Base-by-base conservation (phyloP, 768 basidiomycete species). In the Pulveroboletus sp. region DNA sequence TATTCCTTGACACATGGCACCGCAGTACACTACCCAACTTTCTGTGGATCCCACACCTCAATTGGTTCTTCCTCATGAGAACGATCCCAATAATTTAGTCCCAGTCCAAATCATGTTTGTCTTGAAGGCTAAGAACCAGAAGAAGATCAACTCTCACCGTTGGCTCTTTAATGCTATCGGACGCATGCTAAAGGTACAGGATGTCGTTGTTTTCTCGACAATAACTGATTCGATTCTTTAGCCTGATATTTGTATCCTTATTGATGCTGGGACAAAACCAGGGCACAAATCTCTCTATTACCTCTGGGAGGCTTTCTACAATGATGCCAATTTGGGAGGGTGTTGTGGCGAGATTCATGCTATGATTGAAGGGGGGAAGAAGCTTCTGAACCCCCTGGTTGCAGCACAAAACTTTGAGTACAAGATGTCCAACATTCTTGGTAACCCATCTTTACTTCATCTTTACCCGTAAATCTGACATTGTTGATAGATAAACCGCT, bases 331-430 rank as follows among this genome's bases (percentile, higher is more conserved):
- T 62, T 73, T 93, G 11, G 90, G 89, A 39, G 91, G 91, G 40
- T 91, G 89, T 64, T 93, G 91, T 69, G 93, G 92, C 58, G 93
- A 95, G 76, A 94, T 95, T 57, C 89, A 94, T 55, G 94, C 94
- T 53, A 95, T 95, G 94, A 89, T 95, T 61, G 82, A 93, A 67
- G 90, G 91, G 14, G 93, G 93, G 39, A 84, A 69, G 69, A 96
- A 96, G 68, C 80, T 97, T 24, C 67, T 97, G 53, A 97, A 97
- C 62, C 94, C 92, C 17, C 73, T 93, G 43, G 80, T 97, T 28
- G 94, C 94, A 8, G 93, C 94, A 14, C 94, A 97, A 68, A 96
- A 97, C 71, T 94, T 94, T 60, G 93, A 94, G 71, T 96, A 96
- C 73, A 96, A 93, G 73, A 95, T 97, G 90, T 93, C 91, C 39